phyloP scores from a whole-genome alignment of 2,329 filamentous ascomycete species.

The Westerdykella ornata region DNA sequence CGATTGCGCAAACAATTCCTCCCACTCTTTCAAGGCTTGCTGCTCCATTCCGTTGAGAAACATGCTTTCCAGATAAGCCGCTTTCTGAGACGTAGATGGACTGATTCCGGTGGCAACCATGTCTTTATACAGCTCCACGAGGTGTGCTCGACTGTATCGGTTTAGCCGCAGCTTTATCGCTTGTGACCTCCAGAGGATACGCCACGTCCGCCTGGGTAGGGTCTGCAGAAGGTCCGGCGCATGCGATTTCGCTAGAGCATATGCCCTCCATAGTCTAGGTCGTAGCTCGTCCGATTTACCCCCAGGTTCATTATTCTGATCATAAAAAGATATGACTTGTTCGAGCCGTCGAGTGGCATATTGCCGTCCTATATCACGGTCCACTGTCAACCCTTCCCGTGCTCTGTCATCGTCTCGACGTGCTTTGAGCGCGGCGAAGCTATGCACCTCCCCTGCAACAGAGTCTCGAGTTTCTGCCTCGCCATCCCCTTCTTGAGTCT shows the following conservation, averaged over 20 bases:
- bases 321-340: constrained; percentile 9
- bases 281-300: constrained; percentile 5
- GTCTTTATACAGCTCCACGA: constrained; percentile 24
- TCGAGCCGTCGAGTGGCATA: constrained; percentile 10
- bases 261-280: constrained; percentile 27
- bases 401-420: constrained; percentile 11
- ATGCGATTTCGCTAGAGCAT: constrained; percentile 16
- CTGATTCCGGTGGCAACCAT: constrained; percentile 16
- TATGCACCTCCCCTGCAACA: constrained; percentile 1
- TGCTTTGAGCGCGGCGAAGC: background rate
- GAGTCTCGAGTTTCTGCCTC: background rate
- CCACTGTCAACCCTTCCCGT: constrained; percentile 2
- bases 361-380: background rate
- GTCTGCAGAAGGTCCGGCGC: constrained; percentile 11
- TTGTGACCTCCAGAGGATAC: constrained; percentile 29
- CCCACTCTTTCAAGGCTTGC: constrained; percentile 29
- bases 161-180: constrained; percentile 10
- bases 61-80: constrained; percentile 21
- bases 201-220: constrained; percentile 28
- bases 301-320: constrained; percentile 4
- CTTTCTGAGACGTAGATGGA: constrained; percentile 16
- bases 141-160: constrained; percentile 11
- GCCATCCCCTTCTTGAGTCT: constrained; percentile 5
- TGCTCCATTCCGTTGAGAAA: constrained; percentile 22
- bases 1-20: constrained; percentile 13